Evolutionary conservation across 2,329 filamentous ascomycete species (phyloP), one percentile per base, ranked within the genome.

Genomic region (Colletotrichum tropicale): DNA sequence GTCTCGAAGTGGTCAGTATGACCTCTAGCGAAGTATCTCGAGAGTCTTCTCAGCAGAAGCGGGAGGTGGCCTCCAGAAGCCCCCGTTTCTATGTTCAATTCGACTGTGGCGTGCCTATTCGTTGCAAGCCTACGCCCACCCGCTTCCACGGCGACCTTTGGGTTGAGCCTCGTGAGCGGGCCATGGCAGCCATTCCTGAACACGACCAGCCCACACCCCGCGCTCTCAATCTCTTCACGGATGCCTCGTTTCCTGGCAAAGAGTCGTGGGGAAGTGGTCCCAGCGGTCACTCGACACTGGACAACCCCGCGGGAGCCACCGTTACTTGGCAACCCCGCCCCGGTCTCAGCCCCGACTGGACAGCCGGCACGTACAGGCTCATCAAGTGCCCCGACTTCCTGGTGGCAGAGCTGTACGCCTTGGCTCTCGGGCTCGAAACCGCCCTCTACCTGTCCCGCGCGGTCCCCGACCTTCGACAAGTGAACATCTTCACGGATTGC

Each of bases 401-500:
- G 3, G 21, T 32, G 7, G 73, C 73, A 12, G 73, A 75, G 36
- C 38, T 67, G 24, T 30, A 52, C 32, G 73, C 55, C 18, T 24
- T 75, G 8, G 43, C 26, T 7, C 28, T 24, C 13, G 69, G 21
- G 8, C 69, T 75, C 52, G 69, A 75, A 26, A 67, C 68, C 26
- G 69, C 62, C 5, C 16, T 16, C 21, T 30, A 67, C 8, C 30
- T 71, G n/a, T 60, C 52, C 16, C 55, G 34, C 9, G 24, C 71
- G 21, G 55, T 55, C 32, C 71, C 72, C 16, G 30, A 62, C 4
- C 24, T 71, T 24, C 21, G 28, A 21, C 21, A 26, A 13, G 72
- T 71, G 24, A 52, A 28, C 9, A 15, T 75, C n/a, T 72, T 62
- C 8, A 43, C 69, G 15, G 73, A 75, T 64, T 75, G 69, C 16